Evolutionary conservation across 2,329 filamentous ascomycete genomes (phyloP).

Genomic region (Trichoderma cornu-damae): DNA sequence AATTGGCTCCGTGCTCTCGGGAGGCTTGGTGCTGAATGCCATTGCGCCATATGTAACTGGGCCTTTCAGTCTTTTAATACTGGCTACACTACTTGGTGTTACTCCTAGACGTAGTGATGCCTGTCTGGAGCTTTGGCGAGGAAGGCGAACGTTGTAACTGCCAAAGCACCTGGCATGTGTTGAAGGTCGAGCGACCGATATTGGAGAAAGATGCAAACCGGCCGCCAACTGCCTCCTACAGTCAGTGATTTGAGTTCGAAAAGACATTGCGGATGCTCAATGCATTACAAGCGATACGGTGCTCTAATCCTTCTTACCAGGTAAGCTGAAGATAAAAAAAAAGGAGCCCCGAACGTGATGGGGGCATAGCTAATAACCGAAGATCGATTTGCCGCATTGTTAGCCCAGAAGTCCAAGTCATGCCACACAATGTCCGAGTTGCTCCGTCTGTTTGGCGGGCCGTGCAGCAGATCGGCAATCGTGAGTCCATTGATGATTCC

Average conservation of each 20-base stretch:
- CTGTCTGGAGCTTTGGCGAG: background rate
- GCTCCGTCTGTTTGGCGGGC: background rate
- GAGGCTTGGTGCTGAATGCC: background rate
- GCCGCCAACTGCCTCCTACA: background rate
- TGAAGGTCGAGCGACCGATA: background rate
- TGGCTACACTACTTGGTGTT: background rate
- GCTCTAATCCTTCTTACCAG: background rate
- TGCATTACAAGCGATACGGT: background rate
- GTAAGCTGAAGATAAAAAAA: background rate
- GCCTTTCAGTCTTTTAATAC: background rate
- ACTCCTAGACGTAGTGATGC: background rate
- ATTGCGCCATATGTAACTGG: background rate
- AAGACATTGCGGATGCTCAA: background rate
- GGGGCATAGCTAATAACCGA: background rate
- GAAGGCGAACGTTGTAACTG: background rate
- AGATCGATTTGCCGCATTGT: background rate
- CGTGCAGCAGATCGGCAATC: background rate
- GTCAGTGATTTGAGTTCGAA: background rate
- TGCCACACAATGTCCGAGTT: background rate
- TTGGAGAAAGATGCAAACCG: background rate
- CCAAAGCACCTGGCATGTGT: background rate
- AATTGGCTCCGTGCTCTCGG: constrained; percentile 27
- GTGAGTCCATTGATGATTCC: background rate
- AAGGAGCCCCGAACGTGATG: background rate
- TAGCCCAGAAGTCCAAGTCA: background rate